Base-by-base conservation (phyloP, 2,329 filamentous ascomycete species). In the Xylariaceae sp. region DNA sequence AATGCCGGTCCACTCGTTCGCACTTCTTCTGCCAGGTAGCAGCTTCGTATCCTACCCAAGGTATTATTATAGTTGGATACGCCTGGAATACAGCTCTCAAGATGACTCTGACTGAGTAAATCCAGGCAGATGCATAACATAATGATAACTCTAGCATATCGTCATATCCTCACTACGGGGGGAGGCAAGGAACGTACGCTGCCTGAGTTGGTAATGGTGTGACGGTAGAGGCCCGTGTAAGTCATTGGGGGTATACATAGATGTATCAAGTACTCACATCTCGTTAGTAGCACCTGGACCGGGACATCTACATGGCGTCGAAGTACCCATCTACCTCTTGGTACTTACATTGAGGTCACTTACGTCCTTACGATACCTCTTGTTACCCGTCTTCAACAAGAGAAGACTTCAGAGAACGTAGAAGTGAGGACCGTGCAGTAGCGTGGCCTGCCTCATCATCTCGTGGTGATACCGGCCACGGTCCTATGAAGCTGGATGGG, bases 351-450 rank as follows among this genome's bases (percentile, higher is more conserved):
- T 11, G 48, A 34, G 30, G 48, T 18, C 5, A 13, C 18, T 11
- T 4, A 18, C 44, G 6, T 47, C 44, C 2, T 30, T 30, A 30
- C 23, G 23, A 30, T 30, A 30, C 23, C 23, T 30, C 23, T 4
- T 30, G 6, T 49, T 9, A 41, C 37, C 37, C 5, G 13, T 56
- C 47, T 18, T 18, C 52, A 35, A 49, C 48, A 45, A 30, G 45
- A 44, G 50, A 18, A 18, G 17, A 18, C 17, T 18, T 18, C 18
- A 56, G 49, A 50, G 47, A 41, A 5, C 23, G 23, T 30, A 30
- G 37, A 41, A 41, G 11, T 8, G 30, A 59, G 47, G 59, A 51
- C 56, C 59, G n/a, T 54, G 56, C 55, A 51, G 56, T 53, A 56
- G 53, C 41, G 50, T 37, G 37, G 15, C 39, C 35, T 34, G 35